Conservation (phyloP, 495 filamentous ascomycete species). For the Tetracladium setigerum region DNA sequence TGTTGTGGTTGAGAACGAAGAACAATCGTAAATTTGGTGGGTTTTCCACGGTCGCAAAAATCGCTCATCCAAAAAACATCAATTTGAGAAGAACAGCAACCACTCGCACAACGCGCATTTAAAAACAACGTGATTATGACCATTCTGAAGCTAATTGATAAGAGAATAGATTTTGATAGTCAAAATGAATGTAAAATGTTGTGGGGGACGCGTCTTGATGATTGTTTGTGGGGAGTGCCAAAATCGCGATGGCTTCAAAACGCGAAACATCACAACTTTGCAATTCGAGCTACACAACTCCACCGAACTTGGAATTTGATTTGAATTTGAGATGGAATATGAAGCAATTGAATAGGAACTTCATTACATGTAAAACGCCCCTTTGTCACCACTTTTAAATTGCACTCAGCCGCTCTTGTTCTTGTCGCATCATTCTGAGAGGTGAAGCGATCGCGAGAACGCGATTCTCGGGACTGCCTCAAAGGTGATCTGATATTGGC, state of each 20-base stretch:
- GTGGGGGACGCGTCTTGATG: conserved; percentile 6
- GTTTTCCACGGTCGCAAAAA: conserved; percentile 13
- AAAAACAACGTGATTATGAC: neutral
- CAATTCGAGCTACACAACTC: neutral
- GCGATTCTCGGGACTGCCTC: neutral
- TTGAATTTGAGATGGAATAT: neutral
- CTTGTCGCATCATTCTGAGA: neutral
- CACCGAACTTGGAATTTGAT: neutral
- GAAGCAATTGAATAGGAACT: conserved; percentile 1
- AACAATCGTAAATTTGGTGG: conserved; percentile 4
- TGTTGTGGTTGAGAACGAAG: neutral
- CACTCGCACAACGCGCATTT: neutral
- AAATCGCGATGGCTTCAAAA: conserved; percentile 20
- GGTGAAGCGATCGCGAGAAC: neutral
- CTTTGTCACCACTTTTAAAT: neutral
- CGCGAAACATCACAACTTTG: conserved; percentile 1
- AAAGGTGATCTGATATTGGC: neutral
- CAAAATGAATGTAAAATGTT: conserved; percentile 3
- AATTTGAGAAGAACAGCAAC: conserved; percentile 1
- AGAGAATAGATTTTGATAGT: neutral
- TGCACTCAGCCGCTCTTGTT: neutral
- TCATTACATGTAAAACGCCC: neutral
- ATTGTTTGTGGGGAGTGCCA: conserved; percentile 5
- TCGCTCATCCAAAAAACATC: conserved; percentile 5
- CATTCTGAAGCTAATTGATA: neutral